phyloP scores from a whole-genome alignment of 345 rosid genomes.

The Rhizophora apiculata region DNA sequence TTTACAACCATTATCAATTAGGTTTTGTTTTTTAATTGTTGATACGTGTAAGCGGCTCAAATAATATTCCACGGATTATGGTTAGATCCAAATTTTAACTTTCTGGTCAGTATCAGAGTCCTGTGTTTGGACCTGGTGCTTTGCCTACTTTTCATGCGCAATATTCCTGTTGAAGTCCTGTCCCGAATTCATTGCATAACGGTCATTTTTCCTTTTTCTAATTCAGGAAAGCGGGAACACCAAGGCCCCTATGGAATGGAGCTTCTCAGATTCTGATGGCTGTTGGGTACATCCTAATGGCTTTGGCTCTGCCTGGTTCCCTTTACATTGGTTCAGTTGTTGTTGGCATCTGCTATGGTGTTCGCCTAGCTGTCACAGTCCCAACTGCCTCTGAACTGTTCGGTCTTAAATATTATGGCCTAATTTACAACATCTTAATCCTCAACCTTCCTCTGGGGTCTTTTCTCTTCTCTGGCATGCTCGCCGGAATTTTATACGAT shows the following conservation, averaged over 20 bases:
- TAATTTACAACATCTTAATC: conserved; percentile 74
- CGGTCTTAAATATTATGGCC: conserved; percentile 86
- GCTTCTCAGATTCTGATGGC: conserved; percentile 88
- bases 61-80: background rate
- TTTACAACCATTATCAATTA: no score
- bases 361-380: conserved; percentile 83
- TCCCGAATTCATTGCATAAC: background rate
- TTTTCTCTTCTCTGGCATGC: conserved; percentile 86
- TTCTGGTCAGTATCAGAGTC: background rate
- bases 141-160: no score
- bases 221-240: conserved; percentile 73
- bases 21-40: no score
- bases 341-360: conserved; percentile 88
- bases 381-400: conserved; percentile 92
- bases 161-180: background rate
- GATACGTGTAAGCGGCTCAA: background rate
- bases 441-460: conserved; percentile 96
- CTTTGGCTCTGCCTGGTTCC: conserved; percentile 70
- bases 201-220: background rate
- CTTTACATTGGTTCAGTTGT: conserved; percentile 79
- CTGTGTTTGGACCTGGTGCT: no score
- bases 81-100: background rate
- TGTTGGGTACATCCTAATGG: conserved; percentile 72
- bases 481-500: conserved; percentile 76
- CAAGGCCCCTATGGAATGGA: conserved; percentile 95